These are phyloP conservation scores for Venturia effusa DNA, from an alignment of 2,329 filamentous ascomycete genomes.

Conservation along the genomic window DNA sequence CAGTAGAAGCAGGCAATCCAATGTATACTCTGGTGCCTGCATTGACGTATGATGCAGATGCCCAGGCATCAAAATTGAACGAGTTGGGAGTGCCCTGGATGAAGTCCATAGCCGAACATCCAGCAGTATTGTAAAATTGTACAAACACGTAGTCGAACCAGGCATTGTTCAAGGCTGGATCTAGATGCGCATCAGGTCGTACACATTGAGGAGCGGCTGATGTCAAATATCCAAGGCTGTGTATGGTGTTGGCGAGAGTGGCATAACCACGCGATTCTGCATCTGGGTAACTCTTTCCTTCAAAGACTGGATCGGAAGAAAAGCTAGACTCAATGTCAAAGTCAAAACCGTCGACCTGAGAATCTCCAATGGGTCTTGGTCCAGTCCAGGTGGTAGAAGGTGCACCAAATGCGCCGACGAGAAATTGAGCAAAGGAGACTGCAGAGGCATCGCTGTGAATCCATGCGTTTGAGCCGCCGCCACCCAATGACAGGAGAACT, in stretches of 20 bases:
- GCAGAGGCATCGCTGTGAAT: conserved; percentile 31
- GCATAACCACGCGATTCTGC: conserved; percentile 33
- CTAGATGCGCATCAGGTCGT: conserved; percentile 37
- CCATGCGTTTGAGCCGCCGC: conserved; percentile 24
- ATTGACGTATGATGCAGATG: conserved; percentile 1
- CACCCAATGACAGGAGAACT: conserved; percentile 37
- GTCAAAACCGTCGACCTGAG: conserved; percentile 41
- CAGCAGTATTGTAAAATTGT: conserved; percentile 44
- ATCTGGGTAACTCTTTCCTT: conserved; percentile 17
- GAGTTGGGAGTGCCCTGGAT: conserved; percentile 20
- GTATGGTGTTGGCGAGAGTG: conserved; percentile 18
- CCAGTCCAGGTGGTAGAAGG: conserved; percentile 22
- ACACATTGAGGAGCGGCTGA: conserved; percentile 44
- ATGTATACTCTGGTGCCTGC: conserved; percentile 30
- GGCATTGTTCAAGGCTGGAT: conserved; percentile 32
- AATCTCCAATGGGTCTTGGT: conserved; percentile 38
- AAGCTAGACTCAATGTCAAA: conserved; percentile 33
- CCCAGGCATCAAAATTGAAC: conserved; percentile 25
- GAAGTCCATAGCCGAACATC: conserved; percentile 39
- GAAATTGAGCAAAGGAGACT: conserved; percentile 36
- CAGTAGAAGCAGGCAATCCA: conserved; percentile 28
- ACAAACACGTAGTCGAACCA: conserved; percentile 44
- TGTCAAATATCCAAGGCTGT: conserved; percentile 32
- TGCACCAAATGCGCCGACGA: conserved; percentile 42
- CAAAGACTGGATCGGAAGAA: background rate